Conservation (phyloP, 192 early-diverging fungal genomes). For the Oehlia diaphana region DNA sequence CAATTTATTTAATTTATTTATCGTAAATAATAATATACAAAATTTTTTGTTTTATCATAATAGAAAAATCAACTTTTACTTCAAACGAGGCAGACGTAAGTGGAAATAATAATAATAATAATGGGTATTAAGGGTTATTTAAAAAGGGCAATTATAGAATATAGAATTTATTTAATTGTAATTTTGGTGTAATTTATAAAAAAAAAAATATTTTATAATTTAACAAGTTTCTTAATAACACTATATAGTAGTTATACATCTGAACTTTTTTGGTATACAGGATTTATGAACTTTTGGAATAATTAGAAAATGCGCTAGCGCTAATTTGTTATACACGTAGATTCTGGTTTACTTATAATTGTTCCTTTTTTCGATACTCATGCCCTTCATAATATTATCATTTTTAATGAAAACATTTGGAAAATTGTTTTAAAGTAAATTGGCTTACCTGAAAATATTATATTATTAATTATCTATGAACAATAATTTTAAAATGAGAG, state of each 20-base stretch:
- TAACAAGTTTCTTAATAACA: not conserved
- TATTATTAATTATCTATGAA: too few species aligned
- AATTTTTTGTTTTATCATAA: not conserved
- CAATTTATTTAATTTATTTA: not conserved
- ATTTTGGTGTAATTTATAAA: not conserved
- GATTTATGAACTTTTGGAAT: not conserved
- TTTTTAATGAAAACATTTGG: not conserved
- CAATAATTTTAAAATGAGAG: too few species aligned
- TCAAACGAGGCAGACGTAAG: slow-evolving; percentile 14
- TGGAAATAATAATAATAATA: not conserved
- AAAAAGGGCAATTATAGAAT: not conserved
- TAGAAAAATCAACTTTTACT: slow-evolving; percentile 16
- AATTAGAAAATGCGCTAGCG: not conserved
- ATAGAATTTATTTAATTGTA: not conserved
- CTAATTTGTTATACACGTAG: not conserved
- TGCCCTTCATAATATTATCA: not conserved
- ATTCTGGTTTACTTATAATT: not conserved
- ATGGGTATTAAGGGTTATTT: not conserved
- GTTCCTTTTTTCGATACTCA: not conserved
- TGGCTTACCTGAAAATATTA: too few species aligned
- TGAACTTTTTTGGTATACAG: not conserved
- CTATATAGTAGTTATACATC: not conserved
- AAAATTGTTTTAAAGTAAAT: not conserved
- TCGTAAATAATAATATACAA: not conserved
- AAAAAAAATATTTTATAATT: not conserved